Base-by-base conservation (phyloP, 2,329 filamentous ascomycete genomes). In the Arthroderma sp. region DNA sequence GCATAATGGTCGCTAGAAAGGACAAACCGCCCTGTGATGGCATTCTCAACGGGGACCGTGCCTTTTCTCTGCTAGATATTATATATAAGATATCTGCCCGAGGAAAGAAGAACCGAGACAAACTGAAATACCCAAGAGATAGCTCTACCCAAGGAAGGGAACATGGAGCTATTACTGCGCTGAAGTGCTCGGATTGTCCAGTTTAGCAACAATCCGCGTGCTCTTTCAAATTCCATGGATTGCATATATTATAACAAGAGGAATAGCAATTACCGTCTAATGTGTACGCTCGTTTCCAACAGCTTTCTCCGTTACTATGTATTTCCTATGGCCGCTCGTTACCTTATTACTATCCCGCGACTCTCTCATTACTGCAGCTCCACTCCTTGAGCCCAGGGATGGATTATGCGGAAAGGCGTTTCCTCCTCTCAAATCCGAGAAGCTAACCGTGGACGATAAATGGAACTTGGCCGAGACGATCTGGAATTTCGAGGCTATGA, bases 241-340 rank as follows among this genome's bases (percentile, higher is more conserved):
- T 19, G 43, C 25, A 49, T 49, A 49, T n/a, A 13, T 2, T 2
- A 51, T 21, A 51, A 3, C 28, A 35, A 51, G 47, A 11, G 47
- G 25, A 11, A 15, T 17, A 51, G 25, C 25, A n/a, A 17, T 19
- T 51, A 11, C 25, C 2, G 23, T 33, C 47, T 19, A 15, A 33
- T 51, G 47, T 19, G 23, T 7, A 51, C 47, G 28, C 47, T 51
- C 47, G 17, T 25, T 51, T 51, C 15, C 25, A 31, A 2, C 41
- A 1, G 2, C 25, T 21, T 51, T 19, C 33, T 51, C 28, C 13
- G 1, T 58, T 51, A 58, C 43, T 37, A 63, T 63, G 61, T 52
- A 60, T 60, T 35, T 21, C 25, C 57, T 59, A 59, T 41, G 23
- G 8, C 28, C 53, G 23, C 23, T 60, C 58, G 21, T 53, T 62